Percentiles rank a stretch among this genome's conserved stretches.
These are phyloP conservation scores for Neohortaea acidophila DNA, from an alignment of 495 filamentous ascomycete genomes.

Conservation along the genomic window DNA sequence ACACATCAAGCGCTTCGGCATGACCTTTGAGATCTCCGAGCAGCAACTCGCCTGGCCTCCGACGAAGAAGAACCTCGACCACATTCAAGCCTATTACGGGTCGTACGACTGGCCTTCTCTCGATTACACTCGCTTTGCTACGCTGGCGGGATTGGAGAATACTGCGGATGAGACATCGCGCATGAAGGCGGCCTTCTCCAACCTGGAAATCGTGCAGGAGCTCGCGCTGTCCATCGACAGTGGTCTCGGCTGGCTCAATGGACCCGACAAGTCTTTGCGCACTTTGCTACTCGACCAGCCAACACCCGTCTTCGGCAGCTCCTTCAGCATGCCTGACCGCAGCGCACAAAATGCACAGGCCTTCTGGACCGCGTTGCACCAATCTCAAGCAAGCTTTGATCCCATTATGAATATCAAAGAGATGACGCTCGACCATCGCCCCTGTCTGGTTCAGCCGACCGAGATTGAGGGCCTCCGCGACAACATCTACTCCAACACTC, in stretches of 20 bases:
- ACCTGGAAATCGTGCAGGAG: slow-evolving; percentile 30
- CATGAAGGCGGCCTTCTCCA: slow-evolving; percentile 35
- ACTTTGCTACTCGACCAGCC: slow-evolving; percentile 17
- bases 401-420: slow-evolving; percentile 13
- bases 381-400: slow-evolving; percentile 8
- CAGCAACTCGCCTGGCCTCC: slow-evolving; percentile 25
- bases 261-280: slow-evolving; percentile 27
- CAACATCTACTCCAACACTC: slow-evolving; percentile 3
- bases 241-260: slow-evolving; percentile 41
- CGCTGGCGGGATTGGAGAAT: slow-evolving; percentile 34
- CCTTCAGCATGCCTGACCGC: slow-evolving; percentile 15
- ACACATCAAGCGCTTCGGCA: slow-evolving; percentile 35
- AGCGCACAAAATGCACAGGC: slow-evolving; percentile 16
- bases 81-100: slow-evolving; percentile 34
- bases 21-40: slow-evolving; percentile 41
- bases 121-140: slow-evolving; percentile 34
- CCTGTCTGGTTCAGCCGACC: not conserved
- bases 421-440: slow-evolving; percentile 8
- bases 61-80: slow-evolving; percentile 29
- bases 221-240: slow-evolving; percentile 41
- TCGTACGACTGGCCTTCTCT: slow-evolving; percentile 37
- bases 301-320: slow-evolving; percentile 21
- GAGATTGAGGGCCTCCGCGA: slow-evolving; percentile 5
- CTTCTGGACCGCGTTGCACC: slow-evolving; percentile 22
- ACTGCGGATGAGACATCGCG: slow-evolving; percentile 37